Evolutionary conservation across 495 filamentous ascomycete genomes (phyloP).

Genomic region (Bathelium albidoporum): DNA sequence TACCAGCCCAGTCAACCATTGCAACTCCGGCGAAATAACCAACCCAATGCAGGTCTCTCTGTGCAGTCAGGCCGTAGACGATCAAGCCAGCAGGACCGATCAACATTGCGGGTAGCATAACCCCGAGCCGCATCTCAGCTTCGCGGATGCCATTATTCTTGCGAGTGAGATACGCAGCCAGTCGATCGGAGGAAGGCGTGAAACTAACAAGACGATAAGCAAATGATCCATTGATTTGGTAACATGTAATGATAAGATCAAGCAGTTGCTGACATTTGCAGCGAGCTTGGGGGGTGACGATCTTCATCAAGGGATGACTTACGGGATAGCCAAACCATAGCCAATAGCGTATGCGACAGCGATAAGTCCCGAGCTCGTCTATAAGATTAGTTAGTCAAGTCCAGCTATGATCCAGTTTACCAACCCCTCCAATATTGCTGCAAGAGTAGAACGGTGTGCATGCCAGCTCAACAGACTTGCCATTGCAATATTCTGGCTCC

Average conservation of each 20-base stretch:
- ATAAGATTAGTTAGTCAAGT: too few relatives aligned
- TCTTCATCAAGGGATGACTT: not conserved
- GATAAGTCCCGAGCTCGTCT: constrained; percentile 16
- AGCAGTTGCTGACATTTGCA: not conserved
- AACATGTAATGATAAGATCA: not conserved
- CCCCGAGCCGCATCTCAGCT: constrained; percentile 21
- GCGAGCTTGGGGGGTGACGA: too few relatives aligned
- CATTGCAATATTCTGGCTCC: too few relatives aligned
- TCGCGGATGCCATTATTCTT: constrained; percentile 15
- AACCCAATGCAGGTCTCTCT: constrained; percentile 16
- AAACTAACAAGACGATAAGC: not conserved
- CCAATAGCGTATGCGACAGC: constrained; percentile 18
- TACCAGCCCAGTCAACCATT: constrained; percentile 16
- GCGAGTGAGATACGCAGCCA: constrained; percentile 18
- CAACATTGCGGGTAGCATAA: constrained; percentile 15
- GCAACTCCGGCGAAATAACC: constrained; percentile 22
- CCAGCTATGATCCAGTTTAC: too few relatives aligned
- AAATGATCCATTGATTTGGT: too few relatives aligned
- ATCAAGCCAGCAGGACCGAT: constrained; percentile 19
- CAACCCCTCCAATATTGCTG: too few relatives aligned
- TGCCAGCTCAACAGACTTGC: too few relatives aligned
- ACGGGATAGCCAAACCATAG: constrained; percentile 17
- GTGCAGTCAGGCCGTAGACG: constrained; percentile 18
- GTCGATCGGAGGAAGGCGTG: constrained; percentile 14
- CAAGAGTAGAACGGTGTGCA: too few relatives aligned